Base-by-base conservation (phyloP, 2,329 filamentous ascomycete species). In the Neonectria coccinea region DNA sequence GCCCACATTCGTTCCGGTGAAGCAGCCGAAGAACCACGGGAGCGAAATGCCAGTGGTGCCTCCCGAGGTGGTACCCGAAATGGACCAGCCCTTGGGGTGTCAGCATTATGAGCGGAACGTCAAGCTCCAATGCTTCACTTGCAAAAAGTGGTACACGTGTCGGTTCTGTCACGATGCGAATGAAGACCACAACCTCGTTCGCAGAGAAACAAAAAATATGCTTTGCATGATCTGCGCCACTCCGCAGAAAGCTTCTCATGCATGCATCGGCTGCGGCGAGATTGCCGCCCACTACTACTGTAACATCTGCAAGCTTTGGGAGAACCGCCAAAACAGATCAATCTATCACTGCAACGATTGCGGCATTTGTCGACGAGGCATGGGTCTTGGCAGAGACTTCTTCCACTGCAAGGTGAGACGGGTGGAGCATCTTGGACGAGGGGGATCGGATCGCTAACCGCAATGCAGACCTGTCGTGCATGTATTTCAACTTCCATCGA, bases 291-390 rank as follows among this genome's bases (percentile, higher is more conserved):
- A 91, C 74, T 98, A 98, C 78, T 99, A 97, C 77, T 99, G 96
- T 80, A 87, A 89, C 58, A 91, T 96, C 59, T 99, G 96, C 84
- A 97, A 97, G 80, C 85, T 99, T 2, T 99, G 96, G 96, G 95
- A 98, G 75, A 94, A 98, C 74, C 92, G 97, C 71, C 88, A 89
- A 59, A 90, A 89, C 70, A 97, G 97, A 78, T 91, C 91, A 69
- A 97, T 98, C 62, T 99, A 99, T 76, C 96, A 99, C 77, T 99
- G 96, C 78, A 88, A 90, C 74, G 96, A 98, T 74, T 99, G 96
- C 78, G 96, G 96, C 5, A 97, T 99, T 66, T 99, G 96, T 77
- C 88, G 96, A 63, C 90, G 94, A 62, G 96, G 96, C 1, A 88
- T 93, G 77, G 96, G 96, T 1, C 83, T 99, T 31, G 95, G 96